phyloP scores from a whole-genome alignment of 495 filamentous ascomycete genomes.

The Aspergillus baeticus region DNA sequence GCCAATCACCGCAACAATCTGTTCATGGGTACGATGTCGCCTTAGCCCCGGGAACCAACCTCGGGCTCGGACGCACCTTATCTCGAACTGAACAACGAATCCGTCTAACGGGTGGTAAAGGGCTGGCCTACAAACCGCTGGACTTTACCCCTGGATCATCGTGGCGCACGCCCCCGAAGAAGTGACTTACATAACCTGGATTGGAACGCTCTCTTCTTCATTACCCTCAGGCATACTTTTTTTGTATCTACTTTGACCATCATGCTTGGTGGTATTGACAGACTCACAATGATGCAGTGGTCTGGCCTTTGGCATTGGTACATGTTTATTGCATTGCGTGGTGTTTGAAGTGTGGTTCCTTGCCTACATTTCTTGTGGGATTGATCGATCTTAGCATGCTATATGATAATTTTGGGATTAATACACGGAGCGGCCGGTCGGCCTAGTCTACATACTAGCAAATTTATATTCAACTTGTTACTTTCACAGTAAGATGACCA shows the following conservation, averaged over 20 bases:
- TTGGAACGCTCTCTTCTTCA: background rate
- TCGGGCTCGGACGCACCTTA: slow-evolving; percentile 37
- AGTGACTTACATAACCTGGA: slow-evolving; percentile 3
- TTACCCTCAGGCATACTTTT: background rate
- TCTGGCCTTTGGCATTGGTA: background rate
- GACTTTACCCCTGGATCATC: slow-evolving; percentile 29
- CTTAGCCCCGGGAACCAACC: slow-evolving; percentile 36
- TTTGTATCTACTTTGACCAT: background rate
- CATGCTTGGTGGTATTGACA: too few species aligned
- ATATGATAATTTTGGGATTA: background rate
- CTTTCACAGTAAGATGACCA: too few species aligned
- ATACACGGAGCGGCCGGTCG: background rate
- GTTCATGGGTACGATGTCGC: slow-evolving; percentile 38
- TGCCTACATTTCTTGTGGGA: too few species aligned
- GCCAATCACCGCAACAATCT: slow-evolving; percentile 30
- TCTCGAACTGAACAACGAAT: slow-evolving; percentile 44
- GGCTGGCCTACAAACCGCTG: slow-evolving; percentile 42
- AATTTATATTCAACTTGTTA: background rate
- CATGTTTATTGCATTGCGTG: slow-evolving; percentile 14
- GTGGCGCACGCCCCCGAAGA: slow-evolving; percentile 13
- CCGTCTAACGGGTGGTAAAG: slow-evolving; percentile 38
- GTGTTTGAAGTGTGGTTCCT: background rate
- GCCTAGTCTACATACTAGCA: background rate
- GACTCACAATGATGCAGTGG: background rate
- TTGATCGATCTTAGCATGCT: background rate